phyloP scores from a whole-genome alignment of 768 basidiomycete genomes.

The Mycena vitilis region DNA sequence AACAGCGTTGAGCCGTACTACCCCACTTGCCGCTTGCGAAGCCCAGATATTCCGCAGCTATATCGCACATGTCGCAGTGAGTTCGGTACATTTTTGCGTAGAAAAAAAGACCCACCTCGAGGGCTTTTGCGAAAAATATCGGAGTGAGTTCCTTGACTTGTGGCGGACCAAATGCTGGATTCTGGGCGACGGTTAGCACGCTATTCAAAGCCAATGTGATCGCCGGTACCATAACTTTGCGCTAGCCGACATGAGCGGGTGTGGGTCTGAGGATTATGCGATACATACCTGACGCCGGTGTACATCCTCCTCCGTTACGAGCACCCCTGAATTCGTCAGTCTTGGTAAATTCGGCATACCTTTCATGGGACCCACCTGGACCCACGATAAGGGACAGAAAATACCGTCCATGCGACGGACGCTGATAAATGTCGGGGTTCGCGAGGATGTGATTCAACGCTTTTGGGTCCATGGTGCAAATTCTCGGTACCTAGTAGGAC shows the following conservation, averaged over 20 bases:
- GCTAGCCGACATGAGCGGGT: constrained; percentile 19
- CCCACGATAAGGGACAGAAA: constrained; percentile 57
- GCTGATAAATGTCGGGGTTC: constrained; percentile 67
- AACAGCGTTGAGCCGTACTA: constrained; percentile 63
- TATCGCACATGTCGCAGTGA: not conserved
- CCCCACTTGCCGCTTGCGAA: constrained; percentile 43
- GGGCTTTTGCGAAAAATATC: constrained; percentile 54
- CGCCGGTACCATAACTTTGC: constrained; percentile 40
- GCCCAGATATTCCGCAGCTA: constrained; percentile 64
- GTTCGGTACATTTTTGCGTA: too few relatives aligned
- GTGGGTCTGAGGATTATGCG: not conserved
- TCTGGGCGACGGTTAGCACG: constrained; percentile 38
- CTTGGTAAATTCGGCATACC: too few relatives aligned
- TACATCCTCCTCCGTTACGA: constrained; percentile 61
- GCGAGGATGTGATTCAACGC: constrained; percentile 74
- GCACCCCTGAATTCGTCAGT: constrained; percentile 52
- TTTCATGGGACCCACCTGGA: constrained; percentile 40
- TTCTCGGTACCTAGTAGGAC: constrained; percentile 1
- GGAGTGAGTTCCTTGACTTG: constrained; percentile 56
- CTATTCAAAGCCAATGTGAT: not conserved
- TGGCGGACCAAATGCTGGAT: constrained; percentile 59
- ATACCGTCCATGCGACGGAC: constrained; percentile 56
- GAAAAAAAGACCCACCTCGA: constrained; percentile 38
- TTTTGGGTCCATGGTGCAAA: constrained; percentile 70
- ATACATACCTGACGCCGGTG: constrained; percentile 56